A percentile compares a stretch with the other conserved stretches of the same genome.
These are phyloP conservation scores for Cladosporium sp. DNA, from an alignment of 2,329 filamentous ascomycete genomes.

Conservation along the genomic window DNA sequence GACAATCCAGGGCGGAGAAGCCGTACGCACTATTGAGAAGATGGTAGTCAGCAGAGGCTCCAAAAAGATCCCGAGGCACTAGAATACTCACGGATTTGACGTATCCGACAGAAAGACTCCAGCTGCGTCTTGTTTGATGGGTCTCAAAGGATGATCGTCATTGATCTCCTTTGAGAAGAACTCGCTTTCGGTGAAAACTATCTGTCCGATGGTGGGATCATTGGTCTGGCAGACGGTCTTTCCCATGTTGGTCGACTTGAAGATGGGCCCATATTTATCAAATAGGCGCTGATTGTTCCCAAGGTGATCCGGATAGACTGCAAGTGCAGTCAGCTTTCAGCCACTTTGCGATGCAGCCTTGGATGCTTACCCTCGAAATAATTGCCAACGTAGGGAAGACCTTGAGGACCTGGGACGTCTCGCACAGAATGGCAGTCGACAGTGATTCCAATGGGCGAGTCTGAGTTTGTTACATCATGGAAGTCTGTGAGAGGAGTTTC, in stretches of 20 bases:
- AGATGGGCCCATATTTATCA: constrained; percentile 34
- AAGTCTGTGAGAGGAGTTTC: not conserved
- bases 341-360: too few relatives aligned
- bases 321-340: too few relatives aligned
- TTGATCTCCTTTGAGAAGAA: constrained; percentile 42
- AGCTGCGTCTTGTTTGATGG: constrained; percentile 30
- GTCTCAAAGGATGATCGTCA: constrained; percentile 28
- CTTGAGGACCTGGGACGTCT: constrained; percentile 35
- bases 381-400: constrained; percentile 35
- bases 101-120: constrained; percentile 42
- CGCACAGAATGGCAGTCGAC: constrained; percentile 49
- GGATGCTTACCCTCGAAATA: constrained; percentile 18
- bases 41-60: not conserved
- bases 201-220: constrained; percentile 32
- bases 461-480: not conserved
- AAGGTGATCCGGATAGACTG: constrained; percentile 40
- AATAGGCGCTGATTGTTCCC: constrained; percentile 41
- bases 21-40: not conserved
- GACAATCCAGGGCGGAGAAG: not conserved
- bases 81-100: constrained; percentile 34
- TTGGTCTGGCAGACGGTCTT: constrained; percentile 33
- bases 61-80: too few relatives aligned
- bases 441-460: constrained; percentile 33
- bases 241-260: constrained; percentile 37
- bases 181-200: constrained; percentile 32